Base-by-base conservation (phyloP, 2,329 filamentous ascomycete species). In the Stagonosporopsis tanaceti region DNA sequence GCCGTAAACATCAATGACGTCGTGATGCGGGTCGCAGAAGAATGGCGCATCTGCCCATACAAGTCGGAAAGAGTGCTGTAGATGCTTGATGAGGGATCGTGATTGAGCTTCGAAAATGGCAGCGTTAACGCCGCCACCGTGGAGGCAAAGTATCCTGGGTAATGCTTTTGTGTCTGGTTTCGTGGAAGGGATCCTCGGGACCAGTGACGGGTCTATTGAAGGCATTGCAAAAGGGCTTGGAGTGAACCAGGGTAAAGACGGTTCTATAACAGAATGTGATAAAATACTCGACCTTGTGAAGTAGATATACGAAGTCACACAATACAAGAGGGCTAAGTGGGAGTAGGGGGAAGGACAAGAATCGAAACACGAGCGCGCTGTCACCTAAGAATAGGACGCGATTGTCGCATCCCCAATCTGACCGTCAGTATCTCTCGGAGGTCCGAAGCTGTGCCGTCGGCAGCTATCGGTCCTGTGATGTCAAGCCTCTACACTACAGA, bases 71-170 rank as follows among this genome's bases (percentile, higher is more conserved):
- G 82, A 76, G 6, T 81, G 73, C 41, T 77, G 71, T 0, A 92
- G 83, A 51, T 78, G 69, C 44, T 73, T 70, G 50, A 80, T 77
- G 6, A 87, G 74, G 5, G 79, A 79, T 60, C 90, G 89, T 64
- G 87, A 86, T 77, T 93, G 90, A 11, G 83, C 74, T 59, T 82
- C 79, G 79, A 93, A 93, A 72, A 92, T 85, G 38, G 81, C 71
- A n/a, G 83, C 87, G 68, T 89, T 92, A 62, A 88, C 87, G 59
- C 90, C 90, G 67, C 90, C 90, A 71, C 90, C 90, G 75, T 93
- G 90, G n/a, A 93, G 86, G 76, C 89, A 93, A 65, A 93, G 87
- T 64, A 93, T 86, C 57, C 90, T 87, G 3, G 89, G 89, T 38
- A 81, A 70, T 11, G 51, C 42, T 14, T 40, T 66, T 24, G 71